These are phyloP conservation scores for Stentor roeselii DNA, from an alignment of 73 alveolate species.

Conservation along the genomic window DNA sequence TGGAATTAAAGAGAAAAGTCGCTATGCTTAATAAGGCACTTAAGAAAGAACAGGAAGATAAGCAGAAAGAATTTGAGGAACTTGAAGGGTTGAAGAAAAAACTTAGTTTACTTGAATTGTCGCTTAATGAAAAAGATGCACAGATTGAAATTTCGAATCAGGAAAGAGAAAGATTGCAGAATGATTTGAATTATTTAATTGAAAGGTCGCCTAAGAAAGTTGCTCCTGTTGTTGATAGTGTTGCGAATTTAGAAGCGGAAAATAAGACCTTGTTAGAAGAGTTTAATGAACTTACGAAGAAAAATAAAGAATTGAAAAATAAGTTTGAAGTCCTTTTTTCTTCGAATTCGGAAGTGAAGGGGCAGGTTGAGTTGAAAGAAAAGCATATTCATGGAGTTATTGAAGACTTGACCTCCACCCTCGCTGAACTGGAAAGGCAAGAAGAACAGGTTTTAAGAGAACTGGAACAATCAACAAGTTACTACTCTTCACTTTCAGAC, in stretches of 20 bases:
- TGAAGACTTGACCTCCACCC: not conserved
- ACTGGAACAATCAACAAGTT: not conserved
- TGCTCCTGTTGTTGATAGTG: not conserved
- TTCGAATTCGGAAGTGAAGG: not conserved
- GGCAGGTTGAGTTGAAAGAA: not conserved
- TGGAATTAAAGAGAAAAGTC: not conserved
- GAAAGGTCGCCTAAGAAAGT: not conserved
- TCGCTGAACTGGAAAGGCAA: not conserved
- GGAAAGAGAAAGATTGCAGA: not conserved
- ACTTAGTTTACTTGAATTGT: not conserved
- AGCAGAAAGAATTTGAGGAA: not conserved
- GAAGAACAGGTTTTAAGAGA: conserved; percentile 3
- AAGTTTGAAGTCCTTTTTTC: not conserved
- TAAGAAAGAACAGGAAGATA: not conserved
- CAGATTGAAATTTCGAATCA: not conserved
- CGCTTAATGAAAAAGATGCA: not conserved
- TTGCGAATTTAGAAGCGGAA: not conserved
- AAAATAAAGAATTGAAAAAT: not conserved
- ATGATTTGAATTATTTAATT: not conserved
- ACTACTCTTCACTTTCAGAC: not conserved
- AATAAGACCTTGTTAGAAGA: conserved; percentile 6
- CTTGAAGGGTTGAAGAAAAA: not conserved
- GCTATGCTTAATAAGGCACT: not conserved
- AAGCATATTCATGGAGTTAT: not conserved
- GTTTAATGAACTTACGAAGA: not conserved